Percentiles rank a stretch among this genome's conserved stretches.
Evolutionary conservation across 495 filamentous ascomycete genomes (phyloP).

Genomic region (Podospora tetraspora): DNA sequence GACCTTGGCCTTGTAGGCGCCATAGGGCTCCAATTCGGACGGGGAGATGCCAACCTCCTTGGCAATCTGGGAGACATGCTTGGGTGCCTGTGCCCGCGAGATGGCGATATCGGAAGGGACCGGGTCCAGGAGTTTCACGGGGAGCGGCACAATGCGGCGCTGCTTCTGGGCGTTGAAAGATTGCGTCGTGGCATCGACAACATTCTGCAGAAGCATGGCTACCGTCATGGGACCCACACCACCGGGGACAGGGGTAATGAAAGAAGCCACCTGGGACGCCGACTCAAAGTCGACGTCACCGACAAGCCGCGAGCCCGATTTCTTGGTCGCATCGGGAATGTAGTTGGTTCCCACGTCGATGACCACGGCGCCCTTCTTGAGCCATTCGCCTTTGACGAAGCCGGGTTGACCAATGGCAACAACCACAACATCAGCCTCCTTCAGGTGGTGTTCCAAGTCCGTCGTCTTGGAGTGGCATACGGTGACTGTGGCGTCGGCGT

Average conservation of each 20-base stretch:
- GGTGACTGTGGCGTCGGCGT: slow-evolving; percentile 94
- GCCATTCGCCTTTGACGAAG: slow-evolving; percentile 90
- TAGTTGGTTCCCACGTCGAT: slow-evolving; percentile 98
- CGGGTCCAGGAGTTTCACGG: slow-evolving; percentile 64
- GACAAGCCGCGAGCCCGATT: slow-evolving; percentile 88
- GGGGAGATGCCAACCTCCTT: slow-evolving; percentile 79
- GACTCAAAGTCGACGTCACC: slow-evolving; percentile 93
- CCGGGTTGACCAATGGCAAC: slow-evolving; percentile 83
- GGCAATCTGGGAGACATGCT: slow-evolving; percentile 77
- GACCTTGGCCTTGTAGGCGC: slow-evolving; percentile 91
- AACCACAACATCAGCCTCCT: slow-evolving; percentile 82
- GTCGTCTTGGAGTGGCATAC: slow-evolving; percentile 87
- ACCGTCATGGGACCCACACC: slow-evolving; percentile 98
- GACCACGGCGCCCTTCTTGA: slow-evolving; percentile 89
- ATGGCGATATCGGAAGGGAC: slow-evolving; percentile 93
- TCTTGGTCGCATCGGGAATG: slow-evolving; percentile 86
- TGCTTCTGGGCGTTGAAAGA: slow-evolving; percentile 79
- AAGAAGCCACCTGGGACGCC: slow-evolving; percentile 80
- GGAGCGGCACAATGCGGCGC: slow-evolving; percentile 69
- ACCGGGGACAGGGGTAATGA: slow-evolving; percentile 93
- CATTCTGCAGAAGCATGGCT: slow-evolving; percentile 93
- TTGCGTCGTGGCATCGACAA: slow-evolving; percentile 72
- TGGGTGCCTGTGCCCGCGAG: slow-evolving; percentile 82
- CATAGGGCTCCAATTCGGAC: slow-evolving; percentile 89
- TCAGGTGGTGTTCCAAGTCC: slow-evolving; percentile 65